Conservation (phyloP, 805 yeast species). For the Allodekkera sacchari region DNA sequence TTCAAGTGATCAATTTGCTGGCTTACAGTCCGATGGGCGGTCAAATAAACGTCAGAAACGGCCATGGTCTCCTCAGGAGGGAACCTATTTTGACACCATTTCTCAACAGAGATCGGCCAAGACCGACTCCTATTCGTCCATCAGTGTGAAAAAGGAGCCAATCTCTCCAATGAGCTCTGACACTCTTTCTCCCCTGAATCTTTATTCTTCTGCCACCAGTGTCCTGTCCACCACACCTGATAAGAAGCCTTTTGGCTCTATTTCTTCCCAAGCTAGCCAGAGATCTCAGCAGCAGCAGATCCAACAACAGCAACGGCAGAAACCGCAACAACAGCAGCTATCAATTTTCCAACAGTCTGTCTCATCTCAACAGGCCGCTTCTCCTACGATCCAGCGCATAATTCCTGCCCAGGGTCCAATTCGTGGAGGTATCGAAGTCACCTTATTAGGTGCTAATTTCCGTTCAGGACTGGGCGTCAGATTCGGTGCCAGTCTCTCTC, state of each 20-base stretch:
- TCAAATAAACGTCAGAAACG: slow-evolving; percentile 23
- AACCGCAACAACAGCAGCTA: slow-evolving; percentile 1
- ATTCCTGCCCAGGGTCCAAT: slow-evolving; percentile 95
- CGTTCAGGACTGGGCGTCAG: slow-evolving; percentile 74
- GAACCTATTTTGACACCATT: slow-evolving; percentile 19
- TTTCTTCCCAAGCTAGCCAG: background rate
- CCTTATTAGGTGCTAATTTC: slow-evolving; percentile 81
- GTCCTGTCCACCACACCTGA: slow-evolving; percentile 26
- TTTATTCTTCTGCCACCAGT: slow-evolving; percentile 25
- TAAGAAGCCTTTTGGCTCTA: slow-evolving; percentile 7
- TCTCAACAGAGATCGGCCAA: slow-evolving; percentile 14
- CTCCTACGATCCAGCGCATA: slow-evolving; percentile 70
- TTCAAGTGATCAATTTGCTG: slow-evolving; percentile 16
- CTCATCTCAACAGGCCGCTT: slow-evolving; percentile 3
- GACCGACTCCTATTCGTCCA: slow-evolving; percentile 4
- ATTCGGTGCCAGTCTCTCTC: slow-evolving; percentile 74
- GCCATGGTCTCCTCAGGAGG: slow-evolving; percentile 21
- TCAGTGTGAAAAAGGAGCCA: slow-evolving; percentile 19
- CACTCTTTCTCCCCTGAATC: slow-evolving; percentile 23
- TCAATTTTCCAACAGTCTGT: background rate
- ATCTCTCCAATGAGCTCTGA: slow-evolving; percentile 25
- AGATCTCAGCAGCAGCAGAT: slow-evolving; percentile 1
- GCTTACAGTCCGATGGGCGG: slow-evolving; percentile 8
- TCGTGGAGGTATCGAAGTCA: slow-evolving; percentile 93
- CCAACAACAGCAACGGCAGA: background rate